phyloP scores from a whole-genome alignment of 768 basidiomycete genomes.

The Daedalea quercina region DNA sequence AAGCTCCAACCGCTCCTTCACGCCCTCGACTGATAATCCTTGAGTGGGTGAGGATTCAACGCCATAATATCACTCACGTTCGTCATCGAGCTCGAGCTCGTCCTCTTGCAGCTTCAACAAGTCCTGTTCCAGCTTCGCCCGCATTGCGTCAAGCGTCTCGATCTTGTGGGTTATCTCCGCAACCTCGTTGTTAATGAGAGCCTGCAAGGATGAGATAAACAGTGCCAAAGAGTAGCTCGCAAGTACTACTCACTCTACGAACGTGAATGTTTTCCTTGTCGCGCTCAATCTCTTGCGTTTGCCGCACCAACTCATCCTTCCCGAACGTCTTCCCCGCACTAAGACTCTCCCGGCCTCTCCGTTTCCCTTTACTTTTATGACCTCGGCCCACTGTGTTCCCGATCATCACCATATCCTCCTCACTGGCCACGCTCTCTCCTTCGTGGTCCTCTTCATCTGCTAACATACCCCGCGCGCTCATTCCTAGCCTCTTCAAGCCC shows the following conservation, averaged over 20 bases:
- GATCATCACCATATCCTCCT: constrained; percentile 70
- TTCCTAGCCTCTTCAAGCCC: constrained; percentile 75
- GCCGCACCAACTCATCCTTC: constrained; percentile 77
- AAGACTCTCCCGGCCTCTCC: constrained; percentile 58
- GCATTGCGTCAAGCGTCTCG: constrained; percentile 71
- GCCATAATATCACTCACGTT: constrained; percentile 48
- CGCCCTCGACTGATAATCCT: constrained; percentile 66
- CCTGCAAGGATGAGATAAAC: constrained; percentile 35
- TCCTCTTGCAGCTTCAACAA: constrained; percentile 89
- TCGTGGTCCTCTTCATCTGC: constrained; percentile 42
- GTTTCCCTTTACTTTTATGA: constrained; percentile 33
- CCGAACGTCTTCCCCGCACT: constrained; percentile 67
- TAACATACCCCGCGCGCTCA: constrained; percentile 71
- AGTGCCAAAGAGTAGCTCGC: background rate
- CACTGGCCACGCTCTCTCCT: constrained; percentile 58
- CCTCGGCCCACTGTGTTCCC: constrained; percentile 28
- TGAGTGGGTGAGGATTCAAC: constrained; percentile 1
- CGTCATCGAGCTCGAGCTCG: constrained; percentile 94
- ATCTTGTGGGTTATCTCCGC: constrained; percentile 88
- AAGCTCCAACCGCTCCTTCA: constrained; percentile 75
- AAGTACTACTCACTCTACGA: constrained; percentile 55
- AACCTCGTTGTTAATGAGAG: constrained; percentile 81
- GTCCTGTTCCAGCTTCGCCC: constrained; percentile 74
- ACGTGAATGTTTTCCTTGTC: constrained; percentile 95
- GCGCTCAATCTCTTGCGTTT: constrained; percentile 76